Base-by-base conservation (phyloP, 805 yeast species). In the Kodamaea nitidulidarum region DNA sequence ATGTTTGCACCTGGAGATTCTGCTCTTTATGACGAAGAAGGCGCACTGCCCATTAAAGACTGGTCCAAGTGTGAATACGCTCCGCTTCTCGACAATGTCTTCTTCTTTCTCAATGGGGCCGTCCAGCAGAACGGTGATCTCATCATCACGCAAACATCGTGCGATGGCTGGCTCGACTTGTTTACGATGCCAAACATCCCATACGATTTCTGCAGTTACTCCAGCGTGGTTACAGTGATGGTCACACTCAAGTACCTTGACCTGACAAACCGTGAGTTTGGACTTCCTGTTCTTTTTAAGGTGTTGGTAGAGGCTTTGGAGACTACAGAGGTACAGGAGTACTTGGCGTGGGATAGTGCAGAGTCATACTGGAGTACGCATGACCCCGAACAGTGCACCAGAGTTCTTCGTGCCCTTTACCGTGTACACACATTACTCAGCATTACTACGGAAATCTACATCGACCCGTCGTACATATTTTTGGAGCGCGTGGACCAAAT, bases 231-330 rank as follows among this genome's bases (percentile, higher is more conserved):
- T 28, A 75, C 80, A 15, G 56, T 78, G 21, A 63, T 76, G 22
- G 78, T 77, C 16, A 71, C 79, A 1, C 61, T 81, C 31, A 78
- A 75, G 48, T 67, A 68, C 35, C 71, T 80, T 39, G 84, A 79
- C 50, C 79, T 75, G 32, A 76, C 76, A 32, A 65, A 70, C 28
- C 69, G 75, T 18, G 70, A 67, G 6, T 76, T 75, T 54, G 81
- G 72, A 2, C 49, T 61, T 9, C 59, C 65, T 1, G 46, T 50
- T 3, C 59, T 75, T 22, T 48, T 75, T 22, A 50, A 58, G n/a
- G 55, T 53, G 27, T 49, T 73, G 4, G 47, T 51, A 4, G 45
- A 52, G 17, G 51, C 56, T 18, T 46, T 78, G 10, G 49, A 54
- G 2, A 32, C 45, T 5, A 49, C 69, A 14, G n/a, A 45, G 36